phyloP scores from a whole-genome alignment of 2,329 filamentous ascomycete genomes.

The Purpureocillium lavendulum region DNA sequence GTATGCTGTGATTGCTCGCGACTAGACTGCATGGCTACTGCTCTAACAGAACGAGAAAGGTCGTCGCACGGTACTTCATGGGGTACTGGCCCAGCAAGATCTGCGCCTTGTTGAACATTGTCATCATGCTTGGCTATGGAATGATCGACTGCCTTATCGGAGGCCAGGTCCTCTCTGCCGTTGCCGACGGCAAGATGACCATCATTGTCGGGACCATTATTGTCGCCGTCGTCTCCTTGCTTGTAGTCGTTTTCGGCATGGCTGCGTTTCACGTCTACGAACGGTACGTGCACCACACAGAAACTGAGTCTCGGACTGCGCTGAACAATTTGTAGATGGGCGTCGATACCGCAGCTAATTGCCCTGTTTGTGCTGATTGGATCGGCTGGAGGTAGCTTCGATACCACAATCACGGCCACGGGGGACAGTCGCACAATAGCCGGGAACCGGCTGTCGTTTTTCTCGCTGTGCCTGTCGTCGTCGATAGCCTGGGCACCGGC shows the following conservation, averaged over 20 bases:
- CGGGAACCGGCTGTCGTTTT: slow-evolving; percentile 54
- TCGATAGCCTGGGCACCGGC: slow-evolving; percentile 57
- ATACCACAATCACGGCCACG: slow-evolving; percentile 55
- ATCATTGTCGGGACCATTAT: slow-evolving; percentile 69
- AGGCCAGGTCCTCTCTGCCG: slow-evolving; percentile 66
- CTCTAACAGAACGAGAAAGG: slow-evolving; percentile 14
- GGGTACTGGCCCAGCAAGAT: slow-evolving; percentile 45
- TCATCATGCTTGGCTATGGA: slow-evolving; percentile 69
- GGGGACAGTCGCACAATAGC: slow-evolving; percentile 53
- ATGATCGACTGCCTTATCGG: slow-evolving; percentile 74
- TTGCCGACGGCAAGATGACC: slow-evolving; percentile 56
- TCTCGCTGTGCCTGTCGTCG: slow-evolving; percentile 55
- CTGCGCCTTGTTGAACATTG: slow-evolving; percentile 26
- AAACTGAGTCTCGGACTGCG: too few relatives aligned
- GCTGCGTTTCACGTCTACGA: slow-evolving; percentile 63
- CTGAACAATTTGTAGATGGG: slow-evolving; percentile 18
- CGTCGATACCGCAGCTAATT: slow-evolving; percentile 59
- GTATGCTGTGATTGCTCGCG: too few relatives aligned
- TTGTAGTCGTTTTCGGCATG: slow-evolving; percentile 55
- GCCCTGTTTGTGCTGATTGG: slow-evolving; percentile 67
- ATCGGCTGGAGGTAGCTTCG: slow-evolving; percentile 50
- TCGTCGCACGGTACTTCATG: slow-evolving; percentile 70
- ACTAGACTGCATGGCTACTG: too few relatives aligned
- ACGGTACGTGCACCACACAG: slow-evolving; percentile 23
- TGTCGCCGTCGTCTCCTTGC: slow-evolving; percentile 63